These are phyloP conservation scores for Aspergillus cristatus DNA, from an alignment of 495 filamentous ascomycete species.

Conservation along the genomic window DNA sequence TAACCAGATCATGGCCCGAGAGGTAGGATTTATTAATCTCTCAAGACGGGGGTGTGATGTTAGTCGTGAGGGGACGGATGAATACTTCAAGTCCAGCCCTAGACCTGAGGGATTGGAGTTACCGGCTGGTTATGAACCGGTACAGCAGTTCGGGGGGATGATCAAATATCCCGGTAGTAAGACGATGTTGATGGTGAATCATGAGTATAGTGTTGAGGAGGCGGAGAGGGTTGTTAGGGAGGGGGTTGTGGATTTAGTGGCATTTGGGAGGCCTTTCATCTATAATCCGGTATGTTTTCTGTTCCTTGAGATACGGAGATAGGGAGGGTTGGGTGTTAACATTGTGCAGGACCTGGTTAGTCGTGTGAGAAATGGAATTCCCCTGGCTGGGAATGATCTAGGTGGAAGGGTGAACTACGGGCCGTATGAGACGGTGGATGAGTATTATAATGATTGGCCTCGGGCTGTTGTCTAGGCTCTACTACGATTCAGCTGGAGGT, in stretches of 20 bases:
- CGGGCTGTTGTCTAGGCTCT: too few relatives aligned
- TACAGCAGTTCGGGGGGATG: slow-evolving; percentile 30
- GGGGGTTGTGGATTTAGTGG: slow-evolving; percentile 34
- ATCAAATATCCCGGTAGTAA: slow-evolving; percentile 37
- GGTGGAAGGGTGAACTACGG: slow-evolving; percentile 9
- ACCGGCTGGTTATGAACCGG: slow-evolving; percentile 26
- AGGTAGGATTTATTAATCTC: slow-evolving; percentile 50
- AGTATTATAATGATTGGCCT: slow-evolving; percentile 13
- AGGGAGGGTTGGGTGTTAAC: background rate
- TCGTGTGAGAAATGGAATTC: slow-evolving; percentile 2
- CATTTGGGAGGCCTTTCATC: slow-evolving; percentile 51
- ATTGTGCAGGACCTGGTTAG: slow-evolving; percentile 8
- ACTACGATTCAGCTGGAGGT: too few relatives aligned
- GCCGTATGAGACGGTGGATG: slow-evolving; percentile 5
- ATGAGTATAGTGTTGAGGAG: slow-evolving; percentile 36
- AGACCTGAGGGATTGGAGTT: slow-evolving; percentile 5
- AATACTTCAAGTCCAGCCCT: slow-evolving; percentile 3
- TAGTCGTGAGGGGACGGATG: background rate
- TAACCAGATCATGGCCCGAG: slow-evolving; percentile 31
- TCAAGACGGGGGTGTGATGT: slow-evolving; percentile 19
- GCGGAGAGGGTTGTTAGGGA: slow-evolving; percentile 36
- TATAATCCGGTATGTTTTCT: slow-evolving; percentile 39
- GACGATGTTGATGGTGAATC: slow-evolving; percentile 39
- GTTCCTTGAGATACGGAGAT: background rate
- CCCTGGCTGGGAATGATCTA: slow-evolving; percentile 6